Conservation (phyloP, 2,329 filamentous ascomycete species). For the Aspergillus sergii region DNA sequence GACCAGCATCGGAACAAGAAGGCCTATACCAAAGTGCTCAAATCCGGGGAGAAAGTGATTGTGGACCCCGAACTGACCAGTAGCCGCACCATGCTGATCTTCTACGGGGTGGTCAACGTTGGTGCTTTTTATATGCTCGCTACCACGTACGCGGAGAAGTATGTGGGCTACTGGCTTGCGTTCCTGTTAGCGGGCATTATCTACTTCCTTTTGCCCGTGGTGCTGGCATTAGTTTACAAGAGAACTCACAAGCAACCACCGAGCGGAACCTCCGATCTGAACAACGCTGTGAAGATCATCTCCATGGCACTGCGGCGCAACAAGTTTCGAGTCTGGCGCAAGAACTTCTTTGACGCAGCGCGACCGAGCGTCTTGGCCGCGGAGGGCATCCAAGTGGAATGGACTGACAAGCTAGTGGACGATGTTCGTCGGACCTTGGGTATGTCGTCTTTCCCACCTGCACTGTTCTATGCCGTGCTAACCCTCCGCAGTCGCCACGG, state of each 20-base stretch:
- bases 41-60: conserved; percentile 49
- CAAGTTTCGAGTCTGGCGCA: conserved; percentile 34
- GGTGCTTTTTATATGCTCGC: conserved; percentile 41
- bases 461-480: background rate
- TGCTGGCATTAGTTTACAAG: conserved; percentile 38
- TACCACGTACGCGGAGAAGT: conserved; percentile 47
- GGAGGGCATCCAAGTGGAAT: conserved; percentile 32
- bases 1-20: conserved; percentile 46
- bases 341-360: conserved; percentile 38
- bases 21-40: conserved; percentile 46
- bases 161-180: conserved; percentile 43
- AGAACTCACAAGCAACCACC: conserved; percentile 35
- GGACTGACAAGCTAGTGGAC: conserved; percentile 40
- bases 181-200: conserved; percentile 34
- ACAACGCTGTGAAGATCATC: conserved; percentile 37
- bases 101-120: conserved; percentile 37
- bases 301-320: conserved; percentile 34
- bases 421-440: conserved; percentile 36
- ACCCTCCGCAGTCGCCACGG: conserved; percentile 28
- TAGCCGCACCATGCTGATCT: conserved; percentile 38
- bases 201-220: conserved; percentile 40
- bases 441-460: background rate
- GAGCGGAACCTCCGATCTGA: conserved; percentile 32
- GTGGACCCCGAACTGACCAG: conserved; percentile 52
- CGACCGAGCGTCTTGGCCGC: conserved; percentile 35